Conservation (phyloP, 164 flowering plant species). For the Aristolochia fimbriata region DNA sequence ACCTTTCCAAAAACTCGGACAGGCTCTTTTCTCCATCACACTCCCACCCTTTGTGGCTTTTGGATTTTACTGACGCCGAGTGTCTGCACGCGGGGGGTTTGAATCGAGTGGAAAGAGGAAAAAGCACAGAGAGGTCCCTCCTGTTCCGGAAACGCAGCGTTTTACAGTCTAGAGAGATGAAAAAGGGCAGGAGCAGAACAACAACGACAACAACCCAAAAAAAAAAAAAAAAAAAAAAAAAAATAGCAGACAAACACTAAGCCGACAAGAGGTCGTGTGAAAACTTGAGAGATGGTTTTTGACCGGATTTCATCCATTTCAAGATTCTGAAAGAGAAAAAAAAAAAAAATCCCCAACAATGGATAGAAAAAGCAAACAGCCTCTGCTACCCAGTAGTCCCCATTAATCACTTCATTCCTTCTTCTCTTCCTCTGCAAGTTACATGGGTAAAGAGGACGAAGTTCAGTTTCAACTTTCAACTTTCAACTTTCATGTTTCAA, state of each 20-base stretch:
- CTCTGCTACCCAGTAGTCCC: neutral
- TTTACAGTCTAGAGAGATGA: conserved; percentile 3
- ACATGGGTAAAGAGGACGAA: neutral
- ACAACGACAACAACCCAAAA: too few relatives aligned
- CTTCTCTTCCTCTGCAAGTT: conserved; percentile 1
- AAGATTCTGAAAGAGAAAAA: too few relatives aligned
- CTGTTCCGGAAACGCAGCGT: neutral
- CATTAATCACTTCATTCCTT: neutral
- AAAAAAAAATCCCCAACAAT: too few relatives aligned
- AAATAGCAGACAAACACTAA: neutral
- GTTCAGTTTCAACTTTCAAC: too few relatives aligned
- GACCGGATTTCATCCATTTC: neutral
- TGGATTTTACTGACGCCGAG: neutral
- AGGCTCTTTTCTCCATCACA: neutral
- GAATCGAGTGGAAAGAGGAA: neutral
- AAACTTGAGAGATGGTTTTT: conserved; percentile 2
- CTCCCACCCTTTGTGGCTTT: neutral
- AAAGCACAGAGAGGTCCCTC: neutral
- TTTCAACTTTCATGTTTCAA: too few relatives aligned
- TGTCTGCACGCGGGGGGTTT: neutral
- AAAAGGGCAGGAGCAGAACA: too few relatives aligned
- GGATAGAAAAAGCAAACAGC: neutral
- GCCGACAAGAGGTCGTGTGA: conserved; percentile 11
- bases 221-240: neutral
- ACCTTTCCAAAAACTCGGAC: neutral